Evolutionary conservation across 2,329 filamentous ascomycete genomes (phyloP).

Genomic region (Paecilomyces variotii): DNA sequence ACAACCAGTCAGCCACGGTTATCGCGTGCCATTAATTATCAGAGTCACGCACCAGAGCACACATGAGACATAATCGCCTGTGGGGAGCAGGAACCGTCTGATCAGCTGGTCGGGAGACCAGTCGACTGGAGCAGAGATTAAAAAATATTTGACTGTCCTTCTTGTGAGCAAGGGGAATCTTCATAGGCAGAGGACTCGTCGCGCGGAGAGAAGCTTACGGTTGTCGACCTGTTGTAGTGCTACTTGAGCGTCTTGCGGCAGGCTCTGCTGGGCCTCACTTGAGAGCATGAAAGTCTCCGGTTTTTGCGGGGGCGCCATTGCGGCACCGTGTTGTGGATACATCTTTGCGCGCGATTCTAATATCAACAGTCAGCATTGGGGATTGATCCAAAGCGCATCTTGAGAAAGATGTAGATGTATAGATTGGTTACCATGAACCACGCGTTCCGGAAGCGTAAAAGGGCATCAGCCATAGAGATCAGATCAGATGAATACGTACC

Average conservation of each 20-base stretch:
- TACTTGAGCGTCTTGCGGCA: constrained; percentile 93
- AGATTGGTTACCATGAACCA: neutral
- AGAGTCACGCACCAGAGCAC: constrained; percentile 65
- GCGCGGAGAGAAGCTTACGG: constrained; percentile 55
- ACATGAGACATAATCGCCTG: constrained; percentile 97
- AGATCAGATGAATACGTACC: too few species aligned
- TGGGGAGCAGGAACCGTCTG: constrained; percentile 86
- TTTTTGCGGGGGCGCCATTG: constrained; percentile 88
- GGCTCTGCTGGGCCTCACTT: constrained; percentile 89
- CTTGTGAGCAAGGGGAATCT: constrained; percentile 6
- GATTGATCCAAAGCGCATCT: neutral
- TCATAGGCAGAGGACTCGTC: neutral
- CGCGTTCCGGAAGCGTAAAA: neutral
- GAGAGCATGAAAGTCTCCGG: constrained; percentile 99
- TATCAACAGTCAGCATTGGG: constrained; percentile 12
- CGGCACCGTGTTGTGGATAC: constrained; percentile 71
- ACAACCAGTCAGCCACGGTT: constrained; percentile 10
- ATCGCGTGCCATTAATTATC: constrained; percentile 1
- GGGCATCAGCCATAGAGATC: too few species aligned
- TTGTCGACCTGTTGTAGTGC: constrained; percentile 98
- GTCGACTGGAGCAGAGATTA: constrained; percentile 96
- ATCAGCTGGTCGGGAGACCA: constrained; percentile 98
- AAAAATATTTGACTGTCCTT: constrained; percentile 87
- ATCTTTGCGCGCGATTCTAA: constrained; percentile 37
- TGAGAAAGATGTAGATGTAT: neutral